Conservation (phyloP, 306 rosid genomes). For the Benincasa hispida region DNA sequence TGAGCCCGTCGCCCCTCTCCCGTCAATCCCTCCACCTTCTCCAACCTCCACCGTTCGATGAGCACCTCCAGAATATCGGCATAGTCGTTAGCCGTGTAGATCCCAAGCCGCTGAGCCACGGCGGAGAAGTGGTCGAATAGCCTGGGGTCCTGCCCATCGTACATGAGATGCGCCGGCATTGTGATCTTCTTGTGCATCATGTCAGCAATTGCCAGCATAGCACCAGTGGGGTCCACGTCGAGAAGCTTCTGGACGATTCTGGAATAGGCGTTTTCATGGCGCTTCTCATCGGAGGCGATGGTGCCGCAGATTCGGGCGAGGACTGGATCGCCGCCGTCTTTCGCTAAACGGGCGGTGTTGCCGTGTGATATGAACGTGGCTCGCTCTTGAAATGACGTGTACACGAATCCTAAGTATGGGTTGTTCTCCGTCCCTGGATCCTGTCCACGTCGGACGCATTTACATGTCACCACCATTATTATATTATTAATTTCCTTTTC, state of each 20-base stretch:
- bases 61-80: constrained; percentile 43
- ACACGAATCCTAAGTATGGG: constrained; percentile 66
- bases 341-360: constrained; percentile 59
- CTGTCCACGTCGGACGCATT: constrained; percentile 12
- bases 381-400: constrained; percentile 64
- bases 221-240: constrained; percentile 40
- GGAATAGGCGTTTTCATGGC: constrained; percentile 44
- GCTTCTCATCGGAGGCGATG: constrained; percentile 58
- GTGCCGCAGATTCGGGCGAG: constrained; percentile 53
- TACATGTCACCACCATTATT: background rate
- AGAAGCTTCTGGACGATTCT: constrained; percentile 55
- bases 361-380: constrained; percentile 60
- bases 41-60: constrained; percentile 39
- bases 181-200: constrained; percentile 60
- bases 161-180: constrained; percentile 61
- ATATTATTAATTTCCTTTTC: too few species aligned
- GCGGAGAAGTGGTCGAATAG: constrained; percentile 47
- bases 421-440: constrained; percentile 54
- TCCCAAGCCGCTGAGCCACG: constrained; percentile 42
- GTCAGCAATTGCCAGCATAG: constrained; percentile 44
- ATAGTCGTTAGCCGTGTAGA: constrained; percentile 49
- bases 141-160: constrained; percentile 39
- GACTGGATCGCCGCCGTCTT: constrained; percentile 35
- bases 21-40: constrained; percentile 36
- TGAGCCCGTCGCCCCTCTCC: constrained; percentile 32